These are phyloP conservation scores for Daldinia vernicosa DNA, from an alignment of 495 filamentous ascomycete genomes.

Conservation along the genomic window DNA sequence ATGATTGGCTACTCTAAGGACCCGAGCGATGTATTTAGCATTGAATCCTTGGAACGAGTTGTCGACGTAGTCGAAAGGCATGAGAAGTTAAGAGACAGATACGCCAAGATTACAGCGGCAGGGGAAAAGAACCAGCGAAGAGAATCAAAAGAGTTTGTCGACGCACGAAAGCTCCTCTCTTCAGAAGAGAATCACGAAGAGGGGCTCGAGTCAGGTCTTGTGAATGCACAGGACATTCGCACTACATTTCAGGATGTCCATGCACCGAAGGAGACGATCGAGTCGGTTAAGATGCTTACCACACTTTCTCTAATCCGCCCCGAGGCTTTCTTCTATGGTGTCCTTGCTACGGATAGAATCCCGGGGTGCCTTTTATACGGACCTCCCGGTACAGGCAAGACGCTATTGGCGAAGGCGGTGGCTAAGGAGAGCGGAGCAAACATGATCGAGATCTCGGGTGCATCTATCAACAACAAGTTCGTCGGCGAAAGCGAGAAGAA, in stretches of 20 bases:
- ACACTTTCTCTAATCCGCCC: constrained; percentile 86
- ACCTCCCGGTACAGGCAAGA: constrained; percentile 96
- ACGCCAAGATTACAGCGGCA: neutral
- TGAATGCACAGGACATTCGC: constrained; percentile 80
- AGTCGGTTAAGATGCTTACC: constrained; percentile 88
- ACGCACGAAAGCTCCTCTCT: constrained; percentile 17
- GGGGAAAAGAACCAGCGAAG: constrained; percentile 20
- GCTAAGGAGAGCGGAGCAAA: constrained; percentile 93
- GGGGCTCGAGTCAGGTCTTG: constrained; percentile 79
- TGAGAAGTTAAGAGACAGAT: constrained; percentile 9
- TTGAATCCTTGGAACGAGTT: constrained; percentile 30
- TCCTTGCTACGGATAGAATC: constrained; percentile 89
- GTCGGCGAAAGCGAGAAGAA: constrained; percentile 98
- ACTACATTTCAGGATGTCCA: constrained; percentile 88
- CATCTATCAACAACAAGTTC: constrained; percentile 92
- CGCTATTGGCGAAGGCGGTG: constrained; percentile 92
- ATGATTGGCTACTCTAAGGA: constrained; percentile 60
- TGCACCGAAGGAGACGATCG: constrained; percentile 81
- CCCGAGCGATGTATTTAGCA: constrained; percentile 29
- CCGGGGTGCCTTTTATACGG: constrained; percentile 91
- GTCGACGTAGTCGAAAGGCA: constrained; percentile 20
- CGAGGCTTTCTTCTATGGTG: constrained; percentile 95
- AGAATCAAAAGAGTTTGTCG: constrained; percentile 10
- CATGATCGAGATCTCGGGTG: constrained; percentile 66
- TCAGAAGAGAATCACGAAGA: constrained; percentile 71